These are phyloP conservation scores for Lentinula sp. DNA, from an alignment of 768 basidiomycete genomes.

Conservation along the genomic window DNA sequence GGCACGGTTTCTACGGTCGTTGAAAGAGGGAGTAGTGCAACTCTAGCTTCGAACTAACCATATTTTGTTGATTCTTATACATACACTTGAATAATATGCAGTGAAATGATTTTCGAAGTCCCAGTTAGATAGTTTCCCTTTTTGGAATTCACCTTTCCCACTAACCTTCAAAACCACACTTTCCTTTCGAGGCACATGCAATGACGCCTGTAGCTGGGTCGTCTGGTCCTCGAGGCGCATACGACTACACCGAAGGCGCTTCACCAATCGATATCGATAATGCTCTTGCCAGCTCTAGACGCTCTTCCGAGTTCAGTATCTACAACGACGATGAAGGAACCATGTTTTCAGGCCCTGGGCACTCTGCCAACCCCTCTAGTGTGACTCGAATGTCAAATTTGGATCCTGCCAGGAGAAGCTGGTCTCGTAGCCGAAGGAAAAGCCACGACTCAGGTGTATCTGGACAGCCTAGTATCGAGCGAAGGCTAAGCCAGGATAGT, in stretches of 20 bases:
- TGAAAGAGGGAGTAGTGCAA: background rate
- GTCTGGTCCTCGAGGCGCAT: constrained; percentile 14
- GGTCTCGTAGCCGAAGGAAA: constrained; percentile 42
- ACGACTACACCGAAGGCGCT: constrained; percentile 86
- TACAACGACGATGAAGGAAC: constrained; percentile 56
- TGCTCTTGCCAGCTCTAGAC: constrained; percentile 46
- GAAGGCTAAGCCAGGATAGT: constrained; percentile 44
- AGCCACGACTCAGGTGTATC: constrained; percentile 41
- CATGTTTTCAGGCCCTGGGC: constrained; percentile 76
- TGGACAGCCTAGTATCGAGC: constrained; percentile 22
- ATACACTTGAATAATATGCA: too few relatives aligned
- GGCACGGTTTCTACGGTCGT: background rate
- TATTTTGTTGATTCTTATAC: background rate
- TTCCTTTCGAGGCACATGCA: constrained; percentile 20
- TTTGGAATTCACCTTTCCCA: background rate
- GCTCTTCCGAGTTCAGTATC: constrained; percentile 55
- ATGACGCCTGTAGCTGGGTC: constrained; percentile 35
- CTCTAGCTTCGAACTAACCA: background rate
- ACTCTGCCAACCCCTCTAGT: constrained; percentile 69
- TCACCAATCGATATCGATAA: constrained; percentile 66
- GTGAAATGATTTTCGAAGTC: too few relatives aligned
- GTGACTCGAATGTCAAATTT: constrained; percentile 72
- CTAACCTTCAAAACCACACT: background rate
- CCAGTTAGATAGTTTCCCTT: background rate
- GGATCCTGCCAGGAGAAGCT: constrained; percentile 47